Conservation (phyloP, 108 stramenopile species). For the Cyclotella sp. region DNA sequence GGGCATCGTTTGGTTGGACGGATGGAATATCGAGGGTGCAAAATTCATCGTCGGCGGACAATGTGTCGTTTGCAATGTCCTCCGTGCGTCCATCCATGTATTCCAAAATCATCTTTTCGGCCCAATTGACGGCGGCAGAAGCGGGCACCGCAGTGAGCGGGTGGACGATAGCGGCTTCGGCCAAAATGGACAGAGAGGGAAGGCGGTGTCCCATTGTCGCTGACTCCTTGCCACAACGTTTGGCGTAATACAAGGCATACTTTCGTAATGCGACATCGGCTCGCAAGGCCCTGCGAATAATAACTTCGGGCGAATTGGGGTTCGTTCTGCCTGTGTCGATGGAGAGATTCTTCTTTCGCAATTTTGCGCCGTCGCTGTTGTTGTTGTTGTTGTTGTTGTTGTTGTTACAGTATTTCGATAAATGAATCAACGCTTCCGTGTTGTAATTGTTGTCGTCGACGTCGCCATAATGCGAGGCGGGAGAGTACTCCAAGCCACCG, state of each 20-base stretch:
- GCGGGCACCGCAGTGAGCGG: constrained; percentile 76
- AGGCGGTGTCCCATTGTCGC: constrained; percentile 49
- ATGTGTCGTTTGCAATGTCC: too few relatives aligned
- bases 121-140: constrained; percentile 62
- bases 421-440: background rate
- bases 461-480: constrained; percentile 3
- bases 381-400: too few relatives aligned
- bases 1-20: background rate
- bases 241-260: constrained; percentile 47
- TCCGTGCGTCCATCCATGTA: constrained; percentile 65
- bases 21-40: background rate
- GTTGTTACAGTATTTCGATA: background rate
- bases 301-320: constrained; percentile 15
- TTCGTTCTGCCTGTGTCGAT: background rate
- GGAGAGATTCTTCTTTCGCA: background rate
- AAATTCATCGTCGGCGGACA: too few relatives aligned
- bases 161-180: constrained; percentile 71
- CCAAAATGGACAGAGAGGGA: constrained; percentile 76
- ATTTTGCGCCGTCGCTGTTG: background rate
- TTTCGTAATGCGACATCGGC: constrained; percentile 65
- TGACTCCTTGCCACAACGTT: constrained; percentile 1
- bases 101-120: constrained; percentile 79
- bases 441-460: background rate
- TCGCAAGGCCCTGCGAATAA: constrained; percentile 57
- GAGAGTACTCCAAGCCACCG: constrained; percentile 59